Conservation (phyloP, 495 filamentous ascomycete species). For the Bombardia bombarda region DNA sequence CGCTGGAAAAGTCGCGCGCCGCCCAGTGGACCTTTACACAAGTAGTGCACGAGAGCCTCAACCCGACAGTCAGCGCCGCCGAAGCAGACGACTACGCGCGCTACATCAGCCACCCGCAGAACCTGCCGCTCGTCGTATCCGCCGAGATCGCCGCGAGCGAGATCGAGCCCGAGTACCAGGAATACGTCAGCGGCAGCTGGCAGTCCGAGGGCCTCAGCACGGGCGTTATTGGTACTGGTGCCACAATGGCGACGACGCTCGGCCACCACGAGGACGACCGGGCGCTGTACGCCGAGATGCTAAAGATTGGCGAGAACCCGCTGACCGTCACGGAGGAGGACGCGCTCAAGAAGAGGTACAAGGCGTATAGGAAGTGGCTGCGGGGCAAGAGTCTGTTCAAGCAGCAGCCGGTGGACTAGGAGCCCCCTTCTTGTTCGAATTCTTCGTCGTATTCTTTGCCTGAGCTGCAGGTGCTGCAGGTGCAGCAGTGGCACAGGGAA, state of each 20-base stretch:
- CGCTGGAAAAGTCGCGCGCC: conserved; percentile 57
- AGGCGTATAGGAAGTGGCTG: conserved; percentile 90
- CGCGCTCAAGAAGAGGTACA: conserved; percentile 83
- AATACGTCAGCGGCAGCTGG: conserved; percentile 59
- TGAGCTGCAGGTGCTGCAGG: no score
- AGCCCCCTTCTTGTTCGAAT: conserved; percentile 4
- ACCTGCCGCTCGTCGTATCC: conserved; percentile 77
- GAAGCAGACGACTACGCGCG: conserved; percentile 81
- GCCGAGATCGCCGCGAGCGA: conserved; percentile 48
- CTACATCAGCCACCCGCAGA: conserved; percentile 89
- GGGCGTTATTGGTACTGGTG: background rate
- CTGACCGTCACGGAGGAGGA: conserved; percentile 85
- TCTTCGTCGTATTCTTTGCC: background rate
- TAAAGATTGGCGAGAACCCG: conserved; percentile 70
- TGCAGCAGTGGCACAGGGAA: no score
- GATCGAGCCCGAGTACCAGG: conserved; percentile 59
- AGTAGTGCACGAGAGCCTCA: conserved; percentile 68
- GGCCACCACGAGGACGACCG: conserved; percentile 54
- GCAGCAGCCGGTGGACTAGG: conserved; percentile 64
- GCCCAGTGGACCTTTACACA: conserved; percentile 85
- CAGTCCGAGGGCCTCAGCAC: conserved; percentile 31
- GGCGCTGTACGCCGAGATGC: conserved; percentile 64
- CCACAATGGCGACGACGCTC: background rate
- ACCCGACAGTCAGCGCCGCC: conserved; percentile 61
- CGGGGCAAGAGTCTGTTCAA: conserved; percentile 90